Evolutionary conservation across 805 yeast species (phyloP), one percentile per base, ranked within the genome.

Genomic region (Dipodascus geniculatus): DNA sequence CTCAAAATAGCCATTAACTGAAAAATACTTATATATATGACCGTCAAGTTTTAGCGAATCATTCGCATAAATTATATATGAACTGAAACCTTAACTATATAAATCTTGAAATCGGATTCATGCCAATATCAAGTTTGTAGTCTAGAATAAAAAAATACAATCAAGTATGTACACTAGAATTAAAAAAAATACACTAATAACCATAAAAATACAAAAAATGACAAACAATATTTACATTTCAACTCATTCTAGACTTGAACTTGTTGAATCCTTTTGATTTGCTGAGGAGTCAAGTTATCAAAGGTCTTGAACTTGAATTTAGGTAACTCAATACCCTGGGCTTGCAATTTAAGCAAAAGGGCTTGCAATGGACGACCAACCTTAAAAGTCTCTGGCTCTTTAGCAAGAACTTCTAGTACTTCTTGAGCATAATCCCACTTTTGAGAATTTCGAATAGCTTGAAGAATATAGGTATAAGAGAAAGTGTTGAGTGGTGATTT

Each of bases 401-500:
- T 47, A 16, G 49, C 51, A 47, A 56, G 35, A 48, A 47, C 44
- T 24, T 57, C 54, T 8, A 57, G 48, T 22, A 55, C 52, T n/a
- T 47, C 20, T 23, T 47, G 49, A 22, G 60, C 60, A 8, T 54
- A 22, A 11, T 35, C 51, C 23, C 23, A 38, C 23, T 51, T 28
- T 22, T 48, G 28, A n/a, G 48, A 23, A 19, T 52, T 48, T 53
- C 42, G 44, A 17, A 56, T 52, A 3, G 56, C 61, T 33, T 51
- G 23, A 23, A 66, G 55, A 19, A 65, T 20, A 51, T 60, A 64
- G 57, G 57, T 58, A 55, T 56, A 66, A 4, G 67, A 60, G 58
- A 53, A 64, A 28, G 56, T 59, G 50, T 65, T 66, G 2, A 69
- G 66, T 1, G 56, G 56, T 20, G 58, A 55, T 20, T 56, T 53